phyloP scores from a whole-genome alignment of 495 filamentous ascomycete species.

The Neurospora sp. region DNA sequence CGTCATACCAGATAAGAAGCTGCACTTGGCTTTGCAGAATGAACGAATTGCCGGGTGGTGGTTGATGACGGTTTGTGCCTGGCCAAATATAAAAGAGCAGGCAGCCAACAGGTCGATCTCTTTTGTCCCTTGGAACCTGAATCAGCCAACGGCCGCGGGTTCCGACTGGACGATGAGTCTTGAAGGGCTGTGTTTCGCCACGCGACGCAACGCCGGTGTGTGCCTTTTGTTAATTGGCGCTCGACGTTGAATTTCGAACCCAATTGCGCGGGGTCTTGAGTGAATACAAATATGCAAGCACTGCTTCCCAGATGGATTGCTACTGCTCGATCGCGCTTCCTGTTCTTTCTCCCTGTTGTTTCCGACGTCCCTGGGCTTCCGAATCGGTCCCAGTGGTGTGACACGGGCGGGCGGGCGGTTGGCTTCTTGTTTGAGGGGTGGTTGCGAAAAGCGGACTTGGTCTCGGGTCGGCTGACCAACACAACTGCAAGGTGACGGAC shows the following conservation, averaged over 20 bases:
- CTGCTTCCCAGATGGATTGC: not conserved
- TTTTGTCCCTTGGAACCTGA: not conserved
- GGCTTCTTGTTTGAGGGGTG: not conserved
- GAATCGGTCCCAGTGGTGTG: not conserved
- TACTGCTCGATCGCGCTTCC: not conserved
- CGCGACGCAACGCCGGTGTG: not conserved
- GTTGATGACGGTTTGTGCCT: conserved; percentile 1
- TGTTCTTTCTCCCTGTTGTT: not conserved
- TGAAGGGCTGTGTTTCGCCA: not conserved
- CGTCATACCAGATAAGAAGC: conserved; percentile 24
- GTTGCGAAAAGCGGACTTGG: not conserved
- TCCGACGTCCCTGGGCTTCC: not conserved
- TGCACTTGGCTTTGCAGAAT: conserved; percentile 3
- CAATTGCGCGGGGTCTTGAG: not conserved
- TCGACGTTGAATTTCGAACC: not conserved
- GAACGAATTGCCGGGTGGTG: not conserved
- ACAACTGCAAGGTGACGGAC: not conserved
- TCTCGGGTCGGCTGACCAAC: not conserved
- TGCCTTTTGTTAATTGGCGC: not conserved
- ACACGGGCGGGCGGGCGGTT: not conserved
- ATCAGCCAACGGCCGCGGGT: conserved; percentile 2
- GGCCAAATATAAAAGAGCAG: not conserved
- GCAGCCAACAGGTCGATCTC: conserved; percentile 1
- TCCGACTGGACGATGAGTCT: not conserved
- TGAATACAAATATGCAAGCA: conserved; percentile 8